Percentiles rank a stretch among this genome's conserved stretches.
Evolutionary conservation across 495 filamentous ascomycete genomes (phyloP).

Genomic region (Penicillium paxilli): DNA sequence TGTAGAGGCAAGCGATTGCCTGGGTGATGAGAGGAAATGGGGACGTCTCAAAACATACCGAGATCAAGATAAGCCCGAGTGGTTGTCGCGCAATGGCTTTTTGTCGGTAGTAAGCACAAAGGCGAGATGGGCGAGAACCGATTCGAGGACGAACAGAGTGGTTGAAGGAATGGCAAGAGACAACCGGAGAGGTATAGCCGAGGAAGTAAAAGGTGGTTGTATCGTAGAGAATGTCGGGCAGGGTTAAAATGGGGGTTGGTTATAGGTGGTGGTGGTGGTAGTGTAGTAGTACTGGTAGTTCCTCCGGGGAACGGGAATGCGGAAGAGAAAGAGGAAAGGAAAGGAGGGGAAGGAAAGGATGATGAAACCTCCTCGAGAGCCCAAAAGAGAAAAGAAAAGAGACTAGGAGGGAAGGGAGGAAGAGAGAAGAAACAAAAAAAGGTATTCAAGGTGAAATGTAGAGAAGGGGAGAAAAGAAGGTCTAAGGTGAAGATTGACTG

Average conservation of each 20-base stretch:
- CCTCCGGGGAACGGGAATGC: conserved; percentile 42
- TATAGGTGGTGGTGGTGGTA: too few relatives aligned
- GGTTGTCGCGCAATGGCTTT: background rate
- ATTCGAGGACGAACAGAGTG: background rate
- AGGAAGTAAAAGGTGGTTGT: background rate
- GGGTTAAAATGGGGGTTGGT: conserved; percentile 9
- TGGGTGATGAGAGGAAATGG: too few relatives aligned
- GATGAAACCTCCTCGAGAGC: background rate
- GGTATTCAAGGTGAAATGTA: conserved; percentile 22
- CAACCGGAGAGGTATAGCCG: conserved; percentile 2
- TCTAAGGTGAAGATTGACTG: too few relatives aligned
- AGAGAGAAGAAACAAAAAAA: conserved; percentile 15
- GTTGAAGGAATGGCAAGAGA: conserved; percentile 12
- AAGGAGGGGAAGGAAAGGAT: conserved; percentile 7
- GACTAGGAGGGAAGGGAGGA: background rate
- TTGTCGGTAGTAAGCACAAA: background rate
- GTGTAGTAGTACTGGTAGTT: conserved; percentile 23
- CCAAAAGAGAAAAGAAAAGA: conserved; percentile 1
- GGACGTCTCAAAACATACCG: background rate
- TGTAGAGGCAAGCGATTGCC: too few relatives aligned
- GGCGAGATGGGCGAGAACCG: background rate
- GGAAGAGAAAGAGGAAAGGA: conserved; percentile 13
- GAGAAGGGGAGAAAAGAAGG: conserved; percentile 8
- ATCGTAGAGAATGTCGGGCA: background rate
- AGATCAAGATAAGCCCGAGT: background rate